A percentile compares a stretch with the other conserved stretches of the same genome.
phyloP scores from a whole-genome alignment of 2,329 filamentous ascomycete genomes.

The Phaeoacremonium minimum region DNA sequence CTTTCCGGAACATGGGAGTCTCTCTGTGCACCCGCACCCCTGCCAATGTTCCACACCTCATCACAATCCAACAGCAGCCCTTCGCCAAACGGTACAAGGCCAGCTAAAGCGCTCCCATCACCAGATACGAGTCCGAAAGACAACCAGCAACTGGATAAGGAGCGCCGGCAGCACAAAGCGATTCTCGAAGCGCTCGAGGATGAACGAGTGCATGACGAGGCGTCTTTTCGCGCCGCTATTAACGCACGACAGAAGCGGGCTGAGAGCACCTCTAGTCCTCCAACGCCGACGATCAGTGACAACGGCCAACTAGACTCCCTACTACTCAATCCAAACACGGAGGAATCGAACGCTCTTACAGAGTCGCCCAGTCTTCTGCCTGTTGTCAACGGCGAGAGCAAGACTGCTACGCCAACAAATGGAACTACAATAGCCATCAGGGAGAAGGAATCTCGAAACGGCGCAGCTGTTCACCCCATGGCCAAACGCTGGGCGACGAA shows the following conservation, averaged over 20 bases:
- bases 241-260: conserved; percentile 54
- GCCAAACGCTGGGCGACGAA: conserved; percentile 60
- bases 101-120: neutral
- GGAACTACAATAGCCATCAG: too few species aligned
- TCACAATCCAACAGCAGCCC: conserved; percentile 16
- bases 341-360: too few species aligned
- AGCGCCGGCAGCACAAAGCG: conserved; percentile 57
- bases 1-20: conserved; percentile 64
- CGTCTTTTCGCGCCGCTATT: conserved; percentile 60
- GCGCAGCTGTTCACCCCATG: too few species aligned
- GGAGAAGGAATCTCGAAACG: too few species aligned
- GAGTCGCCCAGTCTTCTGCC: too few species aligned
- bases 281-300: too few species aligned
- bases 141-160: conserved; percentile 37
- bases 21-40: conserved; percentile 59
- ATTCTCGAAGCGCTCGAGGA: conserved; percentile 65
- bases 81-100: conserved; percentile 2
- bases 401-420: too few species aligned
- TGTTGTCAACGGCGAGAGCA: too few species aligned
- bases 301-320: too few species aligned
- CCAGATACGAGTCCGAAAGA: neutral
- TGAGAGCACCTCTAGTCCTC: too few species aligned
- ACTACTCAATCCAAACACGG: too few species aligned
- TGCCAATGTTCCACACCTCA: conserved; percentile 28
- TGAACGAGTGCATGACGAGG: conserved; percentile 64